phyloP scores from a whole-genome alignment of 306 rosid species.

The Medicago lupulina region DNA sequence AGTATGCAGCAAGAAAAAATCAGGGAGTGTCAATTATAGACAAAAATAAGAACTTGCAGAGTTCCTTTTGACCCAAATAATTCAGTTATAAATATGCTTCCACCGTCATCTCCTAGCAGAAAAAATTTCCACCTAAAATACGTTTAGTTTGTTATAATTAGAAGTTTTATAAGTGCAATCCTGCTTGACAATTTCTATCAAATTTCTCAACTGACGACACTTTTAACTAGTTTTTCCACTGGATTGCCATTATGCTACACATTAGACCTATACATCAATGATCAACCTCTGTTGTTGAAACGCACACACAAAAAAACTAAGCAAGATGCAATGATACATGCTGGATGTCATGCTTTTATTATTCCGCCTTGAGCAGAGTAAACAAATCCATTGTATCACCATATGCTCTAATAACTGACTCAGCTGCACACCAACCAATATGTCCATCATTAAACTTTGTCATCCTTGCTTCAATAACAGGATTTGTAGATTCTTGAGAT shows the following conservation, averaged over 20 bases:
- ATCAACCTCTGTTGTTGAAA: neutral
- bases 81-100: too few species aligned
- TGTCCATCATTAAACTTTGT: conserved; percentile 57
- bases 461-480: conserved; percentile 87
- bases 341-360: conserved; percentile 35
- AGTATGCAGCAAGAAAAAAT: too few species aligned
- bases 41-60: too few species aligned
- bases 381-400: conserved; percentile 71
- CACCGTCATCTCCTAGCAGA: too few species aligned
- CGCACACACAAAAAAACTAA: conserved; percentile 7
- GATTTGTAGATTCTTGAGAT: conserved; percentile 51
- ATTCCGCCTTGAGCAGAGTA: conserved; percentile 48
- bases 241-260: conserved; percentile 33
- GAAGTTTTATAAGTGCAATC: too few species aligned
- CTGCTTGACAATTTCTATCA: too few species aligned
- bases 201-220: too few species aligned
- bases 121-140: too few species aligned
- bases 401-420: conserved; percentile 54
- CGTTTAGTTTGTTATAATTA: too few species aligned
- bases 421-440: conserved; percentile 82
- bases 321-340: neutral
- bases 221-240: too few species aligned
- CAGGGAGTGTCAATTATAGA: too few species aligned
- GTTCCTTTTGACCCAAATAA: too few species aligned
- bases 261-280: neutral